Evolutionary conservation across 176 grass and related monocot genomes (phyloP), one percentile per base, ranked within the genome.

Genomic region (Lolium rigidum): DNA sequence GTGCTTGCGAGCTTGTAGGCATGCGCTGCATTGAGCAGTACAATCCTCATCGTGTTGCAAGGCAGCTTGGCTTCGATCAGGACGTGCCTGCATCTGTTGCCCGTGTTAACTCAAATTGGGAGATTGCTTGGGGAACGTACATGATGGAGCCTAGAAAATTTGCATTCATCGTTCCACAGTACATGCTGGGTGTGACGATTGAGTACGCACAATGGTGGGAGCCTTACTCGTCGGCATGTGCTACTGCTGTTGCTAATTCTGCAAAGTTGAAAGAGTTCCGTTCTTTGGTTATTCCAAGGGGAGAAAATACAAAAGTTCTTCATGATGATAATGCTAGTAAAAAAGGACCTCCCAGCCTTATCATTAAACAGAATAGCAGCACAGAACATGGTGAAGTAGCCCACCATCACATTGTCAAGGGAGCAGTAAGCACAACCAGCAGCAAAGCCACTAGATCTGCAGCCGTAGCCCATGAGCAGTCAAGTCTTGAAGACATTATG

Each of bases 21-120:
- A 38, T 95, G 6, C 88, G 95, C 83, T 87, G 87, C 83, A 91
- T 98, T 9, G 93, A 95, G 80, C 93, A 87, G 25, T 98, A 98
- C 71, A 91, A 95, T 63, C 96, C 96, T 0, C 92, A 98, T 56
- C 91, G 96, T 13, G 96, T 95, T 8, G 88, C 93, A 43, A 94
- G 92, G 90, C 93, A 98, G 89, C 93, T 98, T 78, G 96, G 93
- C 18, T 88, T 98, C 37, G 93, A 98, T 79, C 96, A 98, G 70
- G 96, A 98, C 76, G 76, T 98, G 74, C 96, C 96, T 7, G 74
- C 78, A 22, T 39, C 84, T 61, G 71, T 98, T 86, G 56, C 25
- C 25, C 90, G 88, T 74, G 74, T 81, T 28, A 87, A 91, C 72
- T 85, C 56, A 82, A 17, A 79, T 35, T 98, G 96, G 93, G 84